These are phyloP conservation scores for Fusarium devonianum DNA, from an alignment of 2,329 filamentous ascomycete genomes.

Conservation along the genomic window DNA sequence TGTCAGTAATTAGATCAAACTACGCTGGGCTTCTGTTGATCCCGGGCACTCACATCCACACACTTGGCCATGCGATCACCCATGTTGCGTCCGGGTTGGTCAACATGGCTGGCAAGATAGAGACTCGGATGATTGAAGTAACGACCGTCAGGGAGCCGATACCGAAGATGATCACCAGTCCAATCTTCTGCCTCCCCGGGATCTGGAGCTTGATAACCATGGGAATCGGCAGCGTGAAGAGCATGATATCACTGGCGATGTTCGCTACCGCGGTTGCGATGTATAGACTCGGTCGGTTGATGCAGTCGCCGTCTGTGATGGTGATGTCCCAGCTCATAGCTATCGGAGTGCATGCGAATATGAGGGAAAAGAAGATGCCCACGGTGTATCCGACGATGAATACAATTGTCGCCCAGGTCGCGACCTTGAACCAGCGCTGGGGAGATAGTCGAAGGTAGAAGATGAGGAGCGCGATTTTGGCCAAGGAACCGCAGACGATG, in stretches of 20 bases:
- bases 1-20: too few species aligned
- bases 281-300: conserved; percentile 56
- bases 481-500: conserved; percentile 45
- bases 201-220: conserved; percentile 56
- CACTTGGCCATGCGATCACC: conserved; percentile 38
- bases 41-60: conserved; percentile 43
- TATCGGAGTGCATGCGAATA: conserved; percentile 50
- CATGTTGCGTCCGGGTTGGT: conserved; percentile 41
- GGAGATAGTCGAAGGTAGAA: conserved; percentile 51
- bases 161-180: conserved; percentile 53
- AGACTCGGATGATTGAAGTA: conserved; percentile 44
- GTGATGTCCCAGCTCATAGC: conserved; percentile 42
- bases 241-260: conserved; percentile 55
- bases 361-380: conserved; percentile 45
- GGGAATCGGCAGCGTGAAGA: conserved; percentile 55
- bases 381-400: conserved; percentile 45
- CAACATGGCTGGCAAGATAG: conserved; percentile 41
- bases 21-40: too few species aligned
- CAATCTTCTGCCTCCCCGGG: conserved; percentile 55
- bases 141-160: conserved; percentile 50
- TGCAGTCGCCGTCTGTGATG: conserved; percentile 48
- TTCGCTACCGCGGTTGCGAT: conserved; percentile 57
- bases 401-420: conserved; percentile 41
- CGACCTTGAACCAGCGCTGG: conserved; percentile 44
- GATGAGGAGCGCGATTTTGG: conserved; percentile 49